Evolutionary conservation across 768 basidiomycete genomes (phyloP).

Genomic region (Kwoniella bestiolae): DNA sequence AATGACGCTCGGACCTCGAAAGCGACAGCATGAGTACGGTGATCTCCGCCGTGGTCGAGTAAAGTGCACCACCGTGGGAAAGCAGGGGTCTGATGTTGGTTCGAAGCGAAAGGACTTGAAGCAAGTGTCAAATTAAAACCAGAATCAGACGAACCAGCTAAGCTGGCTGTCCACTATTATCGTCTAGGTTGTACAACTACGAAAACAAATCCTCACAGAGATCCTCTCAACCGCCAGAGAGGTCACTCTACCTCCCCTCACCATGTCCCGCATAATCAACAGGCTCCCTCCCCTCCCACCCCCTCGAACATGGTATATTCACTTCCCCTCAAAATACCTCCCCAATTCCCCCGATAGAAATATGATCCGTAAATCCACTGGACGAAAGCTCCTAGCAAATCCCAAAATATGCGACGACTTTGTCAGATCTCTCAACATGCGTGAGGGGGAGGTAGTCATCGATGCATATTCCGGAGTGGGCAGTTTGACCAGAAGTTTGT

Average conservation of each 20-base stretch:
- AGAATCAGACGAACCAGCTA: too few species aligned
- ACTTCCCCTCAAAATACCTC: constrained; percentile 33
- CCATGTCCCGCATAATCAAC: constrained; percentile 8
- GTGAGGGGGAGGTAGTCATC: constrained; percentile 38
- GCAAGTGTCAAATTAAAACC: too few species aligned
- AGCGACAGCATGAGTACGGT: neutral
- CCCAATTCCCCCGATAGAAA: constrained; percentile 19
- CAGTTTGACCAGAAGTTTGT: constrained; percentile 36
- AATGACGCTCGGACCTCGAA: neutral
- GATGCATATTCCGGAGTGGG: constrained; percentile 43
- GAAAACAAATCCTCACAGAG: too few species aligned
- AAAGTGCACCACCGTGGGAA: neutral
- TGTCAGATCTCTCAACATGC: constrained; percentile 32
- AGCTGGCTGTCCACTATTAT: too few species aligned
- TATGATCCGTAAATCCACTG: constrained; percentile 22
- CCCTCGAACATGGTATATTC: constrained; percentile 25
- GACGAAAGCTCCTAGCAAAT: constrained; percentile 32
- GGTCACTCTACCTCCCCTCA: too few species aligned
- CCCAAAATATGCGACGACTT: constrained; percentile 31
- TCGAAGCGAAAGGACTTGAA: neutral
- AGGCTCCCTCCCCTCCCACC: constrained; percentile 39
- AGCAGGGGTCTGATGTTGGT: neutral
- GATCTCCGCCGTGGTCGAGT: neutral
- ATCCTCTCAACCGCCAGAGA: too few species aligned
- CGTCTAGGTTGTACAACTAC: too few species aligned